These are phyloP conservation scores for Apophysomyces variabilis DNA, from an alignment of 371 early-diverging fungal species.

Conservation along the genomic window DNA sequence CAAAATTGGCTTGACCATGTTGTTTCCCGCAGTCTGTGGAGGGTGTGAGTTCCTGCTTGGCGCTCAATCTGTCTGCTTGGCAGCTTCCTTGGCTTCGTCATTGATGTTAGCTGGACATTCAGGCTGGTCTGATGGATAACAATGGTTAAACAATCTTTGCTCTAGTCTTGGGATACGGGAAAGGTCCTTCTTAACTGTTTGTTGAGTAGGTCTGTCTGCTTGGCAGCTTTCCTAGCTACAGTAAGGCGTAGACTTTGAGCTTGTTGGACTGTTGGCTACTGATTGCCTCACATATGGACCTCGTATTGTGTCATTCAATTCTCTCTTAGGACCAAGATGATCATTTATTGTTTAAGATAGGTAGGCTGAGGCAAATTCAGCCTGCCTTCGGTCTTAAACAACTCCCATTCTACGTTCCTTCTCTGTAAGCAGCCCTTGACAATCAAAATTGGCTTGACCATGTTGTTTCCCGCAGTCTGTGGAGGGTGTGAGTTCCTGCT, in stretches of 20 bases:
- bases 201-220: neutral
- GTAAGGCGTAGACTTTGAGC: neutral
- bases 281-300: no score
- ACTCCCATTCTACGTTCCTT: neutral
- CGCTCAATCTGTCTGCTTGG: constrained; percentile 1
- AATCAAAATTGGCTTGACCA: neutral
- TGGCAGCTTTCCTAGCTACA: neutral
- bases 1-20: neutral
- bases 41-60: neutral
- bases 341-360: no score
- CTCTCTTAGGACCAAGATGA: no score
- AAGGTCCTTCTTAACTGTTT: neutral
- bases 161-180: neutral
- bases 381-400: neutral
- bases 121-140: neutral
- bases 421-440: neutral
- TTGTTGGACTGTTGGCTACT: no score
- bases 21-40: neutral
- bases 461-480: neutral
- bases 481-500: neutral
- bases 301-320: no score
- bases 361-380: no score
- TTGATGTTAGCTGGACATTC: neutral
- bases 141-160: neutral
- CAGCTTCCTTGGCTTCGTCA: neutral